Percentiles rank a stretch among this genome's conserved stretches.
These are phyloP conservation scores for Darksidea phi DNA, from an alignment of 495 filamentous ascomycete genomes.

Conservation along the genomic window DNA sequence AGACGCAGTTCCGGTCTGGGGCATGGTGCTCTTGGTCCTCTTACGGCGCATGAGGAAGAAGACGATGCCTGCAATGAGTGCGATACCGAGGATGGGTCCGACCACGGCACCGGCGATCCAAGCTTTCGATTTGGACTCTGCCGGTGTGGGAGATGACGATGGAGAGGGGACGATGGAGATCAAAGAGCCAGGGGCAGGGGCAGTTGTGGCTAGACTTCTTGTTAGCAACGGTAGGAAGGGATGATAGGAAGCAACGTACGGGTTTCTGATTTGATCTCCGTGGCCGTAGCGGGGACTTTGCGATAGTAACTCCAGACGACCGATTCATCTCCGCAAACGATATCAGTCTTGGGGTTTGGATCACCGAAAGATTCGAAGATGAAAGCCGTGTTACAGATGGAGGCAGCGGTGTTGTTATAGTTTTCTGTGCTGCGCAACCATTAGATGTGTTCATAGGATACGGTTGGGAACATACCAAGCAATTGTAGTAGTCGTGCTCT, in stretches of 20 bases:
- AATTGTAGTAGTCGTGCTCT: slow-evolving; percentile 15
- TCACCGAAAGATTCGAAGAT: slow-evolving; percentile 26
- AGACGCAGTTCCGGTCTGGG: not conserved
- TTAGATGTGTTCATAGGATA: not conserved
- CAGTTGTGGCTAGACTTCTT: not conserved
- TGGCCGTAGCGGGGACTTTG: slow-evolving; percentile 14
- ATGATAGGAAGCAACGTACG: not conserved
- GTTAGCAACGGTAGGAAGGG: not conserved
- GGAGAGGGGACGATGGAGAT: not conserved
- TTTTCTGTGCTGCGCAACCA: slow-evolving; percentile 17
- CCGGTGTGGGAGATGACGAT: not conserved
- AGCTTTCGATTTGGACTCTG: slow-evolving; percentile 17
- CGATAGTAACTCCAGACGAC: slow-evolving; percentile 28
- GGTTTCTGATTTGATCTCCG: not conserved
- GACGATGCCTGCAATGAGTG: slow-evolving; percentile 23
- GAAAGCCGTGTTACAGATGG: slow-evolving; percentile 29
- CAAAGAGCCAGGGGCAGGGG: not conserved
- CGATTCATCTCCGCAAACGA: slow-evolving; percentile 17
- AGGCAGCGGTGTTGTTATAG: slow-evolving; percentile 10
- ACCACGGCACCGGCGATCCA: slow-evolving; percentile 31
- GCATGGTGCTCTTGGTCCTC: not conserved
- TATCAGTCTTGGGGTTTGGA: slow-evolving; percentile 24
- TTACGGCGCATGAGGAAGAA: slow-evolving; percentile 28
- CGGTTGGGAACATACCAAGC: slow-evolving; percentile 22
- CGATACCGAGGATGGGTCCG: slow-evolving; percentile 19